Conservation (phyloP, 176 grass and related monocot genomes). For the Triticum monococcum region DNA sequence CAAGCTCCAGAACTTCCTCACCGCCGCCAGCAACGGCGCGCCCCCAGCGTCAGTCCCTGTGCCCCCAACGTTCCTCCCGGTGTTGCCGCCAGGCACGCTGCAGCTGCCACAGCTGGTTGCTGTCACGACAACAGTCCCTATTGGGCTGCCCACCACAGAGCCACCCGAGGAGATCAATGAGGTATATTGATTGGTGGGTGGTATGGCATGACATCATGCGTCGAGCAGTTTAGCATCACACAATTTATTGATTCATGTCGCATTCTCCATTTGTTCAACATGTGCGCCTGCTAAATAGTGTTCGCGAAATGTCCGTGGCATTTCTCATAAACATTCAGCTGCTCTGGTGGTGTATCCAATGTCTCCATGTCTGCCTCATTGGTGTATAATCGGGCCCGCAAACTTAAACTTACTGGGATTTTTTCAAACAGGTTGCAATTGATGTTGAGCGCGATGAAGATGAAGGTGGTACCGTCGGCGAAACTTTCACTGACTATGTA, state of each 20-base stretch:
- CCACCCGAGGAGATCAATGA: constrained; percentile 76
- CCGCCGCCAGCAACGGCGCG: constrained; percentile 16
- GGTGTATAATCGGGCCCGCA: background rate
- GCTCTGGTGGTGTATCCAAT: background rate
- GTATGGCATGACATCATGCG: background rate
- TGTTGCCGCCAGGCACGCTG: constrained; percentile 24
- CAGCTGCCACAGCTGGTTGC: constrained; percentile 28
- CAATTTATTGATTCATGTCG: background rate
- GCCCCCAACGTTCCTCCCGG: background rate
- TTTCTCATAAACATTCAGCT: constrained; percentile 19
- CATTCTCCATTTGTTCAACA: background rate
- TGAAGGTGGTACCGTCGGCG: constrained; percentile 84
- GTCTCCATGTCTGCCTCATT: background rate
- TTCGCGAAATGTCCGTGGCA: background rate
- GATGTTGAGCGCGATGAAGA: constrained; percentile 98
- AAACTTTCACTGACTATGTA: constrained; percentile 99
- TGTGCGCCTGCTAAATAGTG: background rate
- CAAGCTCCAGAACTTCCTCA: constrained; percentile 54
- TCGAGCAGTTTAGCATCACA: background rate
- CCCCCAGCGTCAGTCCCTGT: background rate
- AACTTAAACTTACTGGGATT: constrained; percentile 19
- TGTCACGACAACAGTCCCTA: constrained; percentile 16
- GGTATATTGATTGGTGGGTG: constrained; percentile 27
- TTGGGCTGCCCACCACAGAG: constrained; percentile 32
- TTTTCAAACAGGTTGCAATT: constrained; percentile 70